These are phyloP conservation scores for Turnera subulata DNA, from an alignment of 345 rosid species.

Conservation along the genomic window DNA sequence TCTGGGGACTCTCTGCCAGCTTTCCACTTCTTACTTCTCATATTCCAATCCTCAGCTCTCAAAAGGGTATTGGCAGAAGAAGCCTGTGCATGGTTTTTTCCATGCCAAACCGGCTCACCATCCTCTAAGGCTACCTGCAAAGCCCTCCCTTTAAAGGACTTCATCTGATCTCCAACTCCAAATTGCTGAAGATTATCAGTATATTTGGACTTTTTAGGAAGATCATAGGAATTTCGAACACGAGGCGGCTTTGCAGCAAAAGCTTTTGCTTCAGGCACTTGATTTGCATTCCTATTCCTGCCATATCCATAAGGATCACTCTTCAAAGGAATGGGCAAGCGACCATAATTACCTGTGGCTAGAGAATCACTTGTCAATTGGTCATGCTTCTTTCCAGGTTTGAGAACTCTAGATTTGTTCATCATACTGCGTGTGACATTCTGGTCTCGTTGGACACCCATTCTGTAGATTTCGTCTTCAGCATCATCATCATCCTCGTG, in stretches of 20 bases:
- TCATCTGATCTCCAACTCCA: slow-evolving; percentile 51
- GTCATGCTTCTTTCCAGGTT: slow-evolving; percentile 51
- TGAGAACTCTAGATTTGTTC: slow-evolving; percentile 43
- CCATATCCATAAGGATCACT: slow-evolving; percentile 40
- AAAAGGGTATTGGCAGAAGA: slow-evolving; percentile 47
- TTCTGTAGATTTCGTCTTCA: slow-evolving; percentile 63
- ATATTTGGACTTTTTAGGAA: slow-evolving; percentile 38
- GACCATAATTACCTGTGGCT: slow-evolving; percentile 40
- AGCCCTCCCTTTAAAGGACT: slow-evolving; percentile 43
- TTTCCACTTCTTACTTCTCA: slow-evolving; percentile 65
- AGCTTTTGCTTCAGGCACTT: slow-evolving; percentile 29
- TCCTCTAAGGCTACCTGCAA: slow-evolving; percentile 36
- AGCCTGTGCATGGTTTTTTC: slow-evolving; percentile 40
- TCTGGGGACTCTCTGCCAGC: slow-evolving; percentile 51
- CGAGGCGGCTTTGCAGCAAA: slow-evolving; percentile 30
- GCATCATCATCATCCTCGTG: slow-evolving; percentile 28
- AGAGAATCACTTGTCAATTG: slow-evolving; percentile 40
- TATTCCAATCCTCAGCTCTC: slow-evolving; percentile 53
- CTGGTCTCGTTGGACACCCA: slow-evolving; percentile 44
- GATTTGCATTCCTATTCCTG: slow-evolving; percentile 32
- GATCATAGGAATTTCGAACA: slow-evolving; percentile 28
- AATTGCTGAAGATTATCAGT: slow-evolving; percentile 39
- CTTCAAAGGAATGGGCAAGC: slow-evolving; percentile 56
- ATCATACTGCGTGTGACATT: slow-evolving; percentile 25
- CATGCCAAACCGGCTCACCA: slow-evolving; percentile 51